Evolutionary conservation across 2,329 filamentous ascomycete genomes (phyloP), one percentile per base, ranked within the genome.

Genomic region (Sporothrix sp.): DNA sequence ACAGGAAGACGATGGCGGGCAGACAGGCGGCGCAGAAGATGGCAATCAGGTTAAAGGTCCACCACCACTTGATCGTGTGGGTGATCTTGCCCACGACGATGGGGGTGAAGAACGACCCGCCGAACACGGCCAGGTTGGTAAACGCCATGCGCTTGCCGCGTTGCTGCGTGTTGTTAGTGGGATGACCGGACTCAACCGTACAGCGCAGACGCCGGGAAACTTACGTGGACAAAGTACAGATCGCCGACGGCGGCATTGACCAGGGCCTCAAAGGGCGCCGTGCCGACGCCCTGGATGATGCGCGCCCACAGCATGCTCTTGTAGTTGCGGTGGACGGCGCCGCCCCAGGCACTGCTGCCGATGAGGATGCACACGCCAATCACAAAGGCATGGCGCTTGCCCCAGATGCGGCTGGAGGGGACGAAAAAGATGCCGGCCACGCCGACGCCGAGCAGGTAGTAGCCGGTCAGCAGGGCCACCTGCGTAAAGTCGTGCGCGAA

Each of bases 71-170:
- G 45, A 95, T 73, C 0, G 73, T 71, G 43, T 78, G 68, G 3
- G 88, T 88, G 59, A 95, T 90, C 66, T 88, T 89, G 32, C 90
- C 90, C 1, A 90, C 89, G 21, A 95, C 69, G n/a, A 96, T 87
- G 0, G 91, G 91, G 0, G 91, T 95, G 60, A 78, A 72, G 60
- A 80, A 78, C 50, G 73, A 69, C 39, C 75, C 73, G 54, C 74
- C 68, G 67, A 83, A 74, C 58, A 82, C 66, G 52, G 77, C 65
- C 60, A 82, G 58, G 64, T 81, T 76, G 49, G 78, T 72, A 50
- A 95, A 73, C 1, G 91, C 91, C 91, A 96, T 96, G 51, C 90
- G 79, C 58, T 84, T 79, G 28, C 90, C 89, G 48, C 87, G 77
- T 71, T 87, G 74, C 72, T 85, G n/a, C n/a, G n/a, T n/a, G n/a